Conservation (phyloP, 2,329 filamentous ascomycete genomes). For the Cadophora luteo-olivacea region DNA sequence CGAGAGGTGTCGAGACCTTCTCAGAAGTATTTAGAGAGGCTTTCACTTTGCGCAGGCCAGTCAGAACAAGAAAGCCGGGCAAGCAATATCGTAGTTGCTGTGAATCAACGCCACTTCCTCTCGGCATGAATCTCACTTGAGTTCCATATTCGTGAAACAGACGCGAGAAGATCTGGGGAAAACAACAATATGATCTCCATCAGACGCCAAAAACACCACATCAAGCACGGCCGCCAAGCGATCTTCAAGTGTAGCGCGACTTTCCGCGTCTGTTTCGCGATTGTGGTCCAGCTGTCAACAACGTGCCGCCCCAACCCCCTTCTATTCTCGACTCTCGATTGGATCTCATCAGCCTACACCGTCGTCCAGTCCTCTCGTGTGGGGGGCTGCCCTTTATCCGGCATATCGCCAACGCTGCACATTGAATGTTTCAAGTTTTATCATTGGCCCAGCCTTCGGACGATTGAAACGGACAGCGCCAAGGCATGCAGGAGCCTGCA, state of each 20-base stretch:
- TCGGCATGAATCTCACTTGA: neutral
- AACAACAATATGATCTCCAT: constrained; percentile 6
- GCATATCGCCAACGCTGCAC: constrained; percentile 16
- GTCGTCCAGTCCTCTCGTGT: constrained; percentile 3
- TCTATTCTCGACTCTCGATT: constrained; percentile 10
- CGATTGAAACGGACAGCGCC: constrained; percentile 25
- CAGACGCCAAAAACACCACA: constrained; percentile 1
- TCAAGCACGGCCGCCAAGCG: neutral
- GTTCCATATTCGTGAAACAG: constrained; percentile 10
- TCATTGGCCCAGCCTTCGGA: constrained; percentile 32
- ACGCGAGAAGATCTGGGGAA: constrained; percentile 8
- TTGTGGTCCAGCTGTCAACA: constrained; percentile 6
- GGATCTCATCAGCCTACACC: constrained; percentile 13
- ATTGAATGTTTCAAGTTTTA: constrained; percentile 30
- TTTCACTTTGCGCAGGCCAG: too few relatives aligned
- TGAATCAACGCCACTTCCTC: neutral
- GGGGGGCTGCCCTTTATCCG: neutral
- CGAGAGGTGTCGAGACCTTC: neutral
- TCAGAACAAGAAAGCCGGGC: neutral
- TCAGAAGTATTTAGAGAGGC: neutral
- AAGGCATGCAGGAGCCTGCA: constrained; percentile 21
- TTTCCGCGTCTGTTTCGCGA: constrained; percentile 34
- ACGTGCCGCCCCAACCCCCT: constrained; percentile 17
- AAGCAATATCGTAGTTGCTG: too few relatives aligned
- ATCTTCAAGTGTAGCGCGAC: constrained; percentile 21